Conservation (phyloP, 306 rosid genomes). For the Quercus robur region DNA sequence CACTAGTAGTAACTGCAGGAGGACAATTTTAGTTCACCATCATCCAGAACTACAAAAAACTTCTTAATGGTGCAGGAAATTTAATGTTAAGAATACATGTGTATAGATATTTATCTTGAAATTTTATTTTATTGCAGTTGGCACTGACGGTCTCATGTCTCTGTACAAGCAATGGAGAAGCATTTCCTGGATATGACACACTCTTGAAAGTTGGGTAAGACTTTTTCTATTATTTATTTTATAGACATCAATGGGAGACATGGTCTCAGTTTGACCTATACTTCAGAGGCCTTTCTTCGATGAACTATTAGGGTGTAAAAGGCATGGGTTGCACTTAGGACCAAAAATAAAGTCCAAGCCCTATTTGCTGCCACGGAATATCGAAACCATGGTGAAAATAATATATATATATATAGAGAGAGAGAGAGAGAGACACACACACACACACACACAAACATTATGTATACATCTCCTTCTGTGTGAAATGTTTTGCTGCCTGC, state of each 20-base stretch:
- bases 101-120: conserved; percentile 17
- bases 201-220: conserved; percentile 91
- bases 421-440: no score
- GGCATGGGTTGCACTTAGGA: no score
- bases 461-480: neutral
- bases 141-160: conserved; percentile 61
- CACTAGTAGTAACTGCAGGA: neutral
- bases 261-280: neutral
- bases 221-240: neutral
- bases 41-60: neutral
- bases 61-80: neutral
- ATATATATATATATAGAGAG: neutral
- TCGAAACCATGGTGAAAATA: neutral
- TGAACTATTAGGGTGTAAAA: no score
- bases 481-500: neutral
- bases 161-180: conserved; percentile 76
- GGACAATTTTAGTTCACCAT: neutral
- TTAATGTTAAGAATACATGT: conserved; percentile 5
- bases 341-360: no score
- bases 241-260: neutral
- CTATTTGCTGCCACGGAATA: neutral
- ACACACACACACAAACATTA: no score
- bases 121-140: conserved; percentile 58
- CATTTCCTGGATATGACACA: conserved; percentile 76
- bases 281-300: neutral